phyloP scores from a whole-genome alignment of 31 red algal genomes.

The Porphyra umbilicalis region DNA sequence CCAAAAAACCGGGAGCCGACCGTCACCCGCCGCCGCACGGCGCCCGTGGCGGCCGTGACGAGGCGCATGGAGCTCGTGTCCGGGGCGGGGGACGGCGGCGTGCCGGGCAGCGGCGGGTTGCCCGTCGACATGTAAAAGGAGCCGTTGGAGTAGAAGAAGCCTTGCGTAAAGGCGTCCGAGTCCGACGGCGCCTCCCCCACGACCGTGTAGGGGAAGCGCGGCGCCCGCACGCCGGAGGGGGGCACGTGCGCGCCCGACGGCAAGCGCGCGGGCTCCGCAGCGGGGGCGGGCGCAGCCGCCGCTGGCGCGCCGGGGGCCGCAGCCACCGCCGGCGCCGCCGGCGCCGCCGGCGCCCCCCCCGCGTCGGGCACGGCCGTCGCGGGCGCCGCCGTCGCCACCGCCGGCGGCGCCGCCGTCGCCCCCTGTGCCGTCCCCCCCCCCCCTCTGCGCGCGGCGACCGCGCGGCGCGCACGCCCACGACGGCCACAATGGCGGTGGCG shows the following conservation, averaged over 20 bases:
- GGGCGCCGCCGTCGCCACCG: not conserved
- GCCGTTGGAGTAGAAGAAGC: conserved; percentile 42
- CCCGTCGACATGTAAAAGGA: conserved; percentile 62
- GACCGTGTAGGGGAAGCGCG: conserved; percentile 15
- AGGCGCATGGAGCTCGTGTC: conserved; percentile 37
- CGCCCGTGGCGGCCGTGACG: conserved; percentile 39
- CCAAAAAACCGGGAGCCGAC: conserved; percentile 41
- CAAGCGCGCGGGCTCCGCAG: not conserved
- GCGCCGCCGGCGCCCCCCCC: too few relatives aligned
- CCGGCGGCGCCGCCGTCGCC: not conserved
- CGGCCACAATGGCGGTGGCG: not conserved
- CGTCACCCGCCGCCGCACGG: conserved; percentile 31
- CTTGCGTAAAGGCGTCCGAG: conserved; percentile 51
- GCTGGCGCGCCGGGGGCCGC: too few relatives aligned
- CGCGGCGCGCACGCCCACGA: not conserved
- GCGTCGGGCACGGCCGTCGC: too few relatives aligned
- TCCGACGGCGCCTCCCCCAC: conserved; percentile 29
- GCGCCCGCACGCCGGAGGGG: not conserved
- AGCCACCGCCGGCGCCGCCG: not conserved
- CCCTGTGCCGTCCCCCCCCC: not conserved
- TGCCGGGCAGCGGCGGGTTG: not conserved
- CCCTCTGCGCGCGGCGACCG: not conserved
- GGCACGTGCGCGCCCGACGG: not conserved
- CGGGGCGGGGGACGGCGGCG: conserved; percentile 11
- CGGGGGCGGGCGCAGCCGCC: too few relatives aligned